phyloP scores from a whole-genome alignment of 2,329 filamentous ascomycete genomes.

The Aspergillus viridinutans region DNA sequence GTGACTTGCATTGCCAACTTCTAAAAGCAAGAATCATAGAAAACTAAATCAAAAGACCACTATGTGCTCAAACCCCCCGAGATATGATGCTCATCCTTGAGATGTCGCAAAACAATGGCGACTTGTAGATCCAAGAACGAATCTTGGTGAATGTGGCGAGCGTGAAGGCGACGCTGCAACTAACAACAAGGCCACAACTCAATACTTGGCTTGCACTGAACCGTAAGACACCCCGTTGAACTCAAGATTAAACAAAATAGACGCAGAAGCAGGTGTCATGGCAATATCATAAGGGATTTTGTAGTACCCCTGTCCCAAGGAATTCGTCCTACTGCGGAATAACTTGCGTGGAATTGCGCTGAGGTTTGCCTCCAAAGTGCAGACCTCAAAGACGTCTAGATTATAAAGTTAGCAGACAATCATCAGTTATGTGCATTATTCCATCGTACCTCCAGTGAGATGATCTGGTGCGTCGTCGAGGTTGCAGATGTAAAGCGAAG shows the following conservation, averaged over 20 bases:
- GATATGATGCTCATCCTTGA: no score
- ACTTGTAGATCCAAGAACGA: neutral
- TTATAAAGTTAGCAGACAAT: neutral
- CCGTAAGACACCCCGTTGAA: constrained; percentile 24
- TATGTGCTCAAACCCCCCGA: no score
- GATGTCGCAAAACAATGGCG: no score
- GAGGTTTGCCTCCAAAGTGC: constrained; percentile 17
- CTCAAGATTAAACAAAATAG: constrained; percentile 20
- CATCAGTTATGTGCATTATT: accelerated
- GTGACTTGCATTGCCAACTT: no score
- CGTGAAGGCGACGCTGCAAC: no score
- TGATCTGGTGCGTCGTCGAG: constrained; percentile 1
- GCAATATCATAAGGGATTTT: constrained; percentile 4
- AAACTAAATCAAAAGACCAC: no score
- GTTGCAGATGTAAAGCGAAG: constrained; percentile 6
- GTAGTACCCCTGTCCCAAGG: constrained; percentile 13
- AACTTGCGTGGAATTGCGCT: constrained; percentile 14
- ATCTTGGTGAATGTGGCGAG: neutral
- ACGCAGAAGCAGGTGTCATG: constrained; percentile 20
- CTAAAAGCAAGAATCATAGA: no score
- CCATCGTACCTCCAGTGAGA: neutral
- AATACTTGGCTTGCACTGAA: constrained; percentile 18
- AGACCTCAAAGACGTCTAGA: constrained; percentile 13
- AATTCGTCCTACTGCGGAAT: constrained; percentile 15
- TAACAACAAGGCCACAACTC: neutral